Evolutionary conservation across 2,329 filamentous ascomycete genomes (phyloP).

Genomic region (Colletotrichum musae): DNA sequence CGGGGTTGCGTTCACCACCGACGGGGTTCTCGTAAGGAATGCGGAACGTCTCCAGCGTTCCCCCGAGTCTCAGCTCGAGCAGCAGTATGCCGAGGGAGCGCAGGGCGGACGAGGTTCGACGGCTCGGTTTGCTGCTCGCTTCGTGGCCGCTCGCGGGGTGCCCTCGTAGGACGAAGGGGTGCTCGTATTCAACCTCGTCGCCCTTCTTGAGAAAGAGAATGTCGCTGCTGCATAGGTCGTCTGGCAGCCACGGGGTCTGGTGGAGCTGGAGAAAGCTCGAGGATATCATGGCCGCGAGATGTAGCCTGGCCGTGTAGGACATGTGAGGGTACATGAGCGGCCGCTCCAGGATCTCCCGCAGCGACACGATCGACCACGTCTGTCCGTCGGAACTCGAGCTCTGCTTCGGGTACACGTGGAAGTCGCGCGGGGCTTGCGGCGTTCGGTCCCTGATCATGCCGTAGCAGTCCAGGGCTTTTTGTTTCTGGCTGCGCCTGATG

Average conservation of each 20-base stretch:
- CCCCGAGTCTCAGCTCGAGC: conserved; percentile 42
- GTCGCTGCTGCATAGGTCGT: background rate
- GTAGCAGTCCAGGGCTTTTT: background rate
- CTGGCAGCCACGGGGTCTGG: conserved; percentile 44
- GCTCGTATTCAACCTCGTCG: background rate
- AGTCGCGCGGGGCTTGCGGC: background rate
- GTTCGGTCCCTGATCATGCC: conserved; percentile 22
- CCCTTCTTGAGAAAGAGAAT: conserved; percentile 40
- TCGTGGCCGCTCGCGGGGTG: conserved; percentile 3
- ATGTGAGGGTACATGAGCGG: background rate
- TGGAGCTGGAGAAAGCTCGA: conserved; percentile 46
- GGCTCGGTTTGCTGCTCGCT: background rate
- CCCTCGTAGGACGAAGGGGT: conserved; percentile 20
- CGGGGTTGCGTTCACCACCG: background rate
- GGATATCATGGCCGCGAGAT: conserved; percentile 42
- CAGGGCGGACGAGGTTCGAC: conserved; percentile 6
- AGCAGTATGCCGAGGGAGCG: conserved; percentile 43
- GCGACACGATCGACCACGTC: conserved; percentile 24
- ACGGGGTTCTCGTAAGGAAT: background rate
- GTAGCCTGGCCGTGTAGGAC: conserved; percentile 30
- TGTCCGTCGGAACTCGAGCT: background rate
- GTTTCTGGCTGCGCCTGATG: background rate
- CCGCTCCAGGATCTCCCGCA: conserved; percentile 17
- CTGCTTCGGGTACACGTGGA: background rate
- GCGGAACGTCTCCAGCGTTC: conserved; percentile 21